A percentile compares a stretch with the other conserved stretches of the same genome.
These are phyloP conservation scores for Przewalskia tangutica DNA, from an alignment of 257 asterid genomes.

Conservation along the genomic window DNA sequence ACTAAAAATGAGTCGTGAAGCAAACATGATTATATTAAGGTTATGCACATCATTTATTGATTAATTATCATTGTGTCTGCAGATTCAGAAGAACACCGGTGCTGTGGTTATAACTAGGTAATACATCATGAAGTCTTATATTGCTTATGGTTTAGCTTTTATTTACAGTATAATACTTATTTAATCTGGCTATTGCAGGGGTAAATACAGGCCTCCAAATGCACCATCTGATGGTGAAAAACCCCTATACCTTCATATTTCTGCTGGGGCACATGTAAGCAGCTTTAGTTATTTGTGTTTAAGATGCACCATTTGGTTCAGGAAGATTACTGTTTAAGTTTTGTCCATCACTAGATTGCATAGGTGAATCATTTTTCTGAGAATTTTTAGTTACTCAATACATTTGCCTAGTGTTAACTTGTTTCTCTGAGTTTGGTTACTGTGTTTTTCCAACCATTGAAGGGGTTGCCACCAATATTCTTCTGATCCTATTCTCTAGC, in stretches of 20 bases:
- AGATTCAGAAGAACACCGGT: conserved; percentile 85
- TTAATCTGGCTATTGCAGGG: conserved; percentile 42
- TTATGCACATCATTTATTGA: conserved; percentile 13
- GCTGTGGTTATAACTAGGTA: conserved; percentile 95
- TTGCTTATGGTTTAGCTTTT: conserved; percentile 1
- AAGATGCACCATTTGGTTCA: neutral
- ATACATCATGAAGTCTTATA: conserved; percentile 8
- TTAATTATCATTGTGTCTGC: conserved; percentile 18
- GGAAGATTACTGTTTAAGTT: neutral
- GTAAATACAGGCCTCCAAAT: conserved; percentile 68
- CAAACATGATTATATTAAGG: neutral
- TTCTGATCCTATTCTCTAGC: neutral
- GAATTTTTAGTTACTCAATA: neutral
- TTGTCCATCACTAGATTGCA: neutral
- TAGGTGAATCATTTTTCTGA: neutral
- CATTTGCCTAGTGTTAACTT: neutral
- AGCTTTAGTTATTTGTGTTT: neutral
- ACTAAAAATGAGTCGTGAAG: neutral
- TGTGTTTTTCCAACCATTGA: neutral
- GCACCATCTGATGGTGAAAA: conserved; percentile 76
- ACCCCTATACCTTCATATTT: conserved; percentile 89
- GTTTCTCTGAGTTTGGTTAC: neutral
- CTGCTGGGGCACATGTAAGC: conserved; percentile 88
- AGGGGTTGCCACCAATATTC: neutral
- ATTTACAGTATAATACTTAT: conserved; percentile 6